These are phyloP conservation scores for Scalesia atractyloides DNA, from an alignment of 129 eudicot genomes.

Conservation along the genomic window DNA sequence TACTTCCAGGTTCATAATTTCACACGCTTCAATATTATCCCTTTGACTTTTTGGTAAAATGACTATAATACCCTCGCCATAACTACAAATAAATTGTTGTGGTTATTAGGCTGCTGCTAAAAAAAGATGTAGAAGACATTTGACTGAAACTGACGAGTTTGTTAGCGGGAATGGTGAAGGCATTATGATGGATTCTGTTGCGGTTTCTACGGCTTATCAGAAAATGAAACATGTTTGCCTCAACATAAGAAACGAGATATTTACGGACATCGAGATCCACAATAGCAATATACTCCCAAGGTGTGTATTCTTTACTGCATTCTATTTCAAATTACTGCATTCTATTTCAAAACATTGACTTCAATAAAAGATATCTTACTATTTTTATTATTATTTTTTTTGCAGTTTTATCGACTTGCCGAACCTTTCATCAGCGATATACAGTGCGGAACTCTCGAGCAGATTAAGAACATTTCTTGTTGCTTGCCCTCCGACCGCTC, in stretches of 20 bases:
- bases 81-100: conserved; percentile 1
- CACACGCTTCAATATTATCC: not conserved
- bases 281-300: conserved; percentile 83
- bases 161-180: conserved; percentile 67
- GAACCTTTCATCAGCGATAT: conserved; percentile 74
- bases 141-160: conserved; percentile 77
- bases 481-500: conserved; percentile 81
- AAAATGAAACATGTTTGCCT: conserved; percentile 74
- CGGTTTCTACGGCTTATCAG: conserved; percentile 65
- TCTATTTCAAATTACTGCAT: not conserved
- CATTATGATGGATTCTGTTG: conserved; percentile 56
- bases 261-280: conserved; percentile 80
- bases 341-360: not conserved
- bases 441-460: conserved; percentile 73
- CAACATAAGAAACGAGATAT: conserved; percentile 71
- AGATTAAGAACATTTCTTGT: conserved; percentile 77
- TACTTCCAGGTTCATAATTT: conserved; percentile 61
- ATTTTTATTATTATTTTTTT: not conserved
- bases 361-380: no score
- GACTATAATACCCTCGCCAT: not conserved
- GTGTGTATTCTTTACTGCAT: conserved; percentile 28
- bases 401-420: conserved; percentile 86
- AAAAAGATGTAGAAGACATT: conserved; percentile 77
- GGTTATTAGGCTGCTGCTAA: conserved; percentile 71
- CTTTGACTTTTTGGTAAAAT: not conserved